These are phyloP conservation scores for Alternaria novae-zelandiae DNA, from an alignment of 2,329 filamentous ascomycete genomes.

Conservation along the genomic window DNA sequence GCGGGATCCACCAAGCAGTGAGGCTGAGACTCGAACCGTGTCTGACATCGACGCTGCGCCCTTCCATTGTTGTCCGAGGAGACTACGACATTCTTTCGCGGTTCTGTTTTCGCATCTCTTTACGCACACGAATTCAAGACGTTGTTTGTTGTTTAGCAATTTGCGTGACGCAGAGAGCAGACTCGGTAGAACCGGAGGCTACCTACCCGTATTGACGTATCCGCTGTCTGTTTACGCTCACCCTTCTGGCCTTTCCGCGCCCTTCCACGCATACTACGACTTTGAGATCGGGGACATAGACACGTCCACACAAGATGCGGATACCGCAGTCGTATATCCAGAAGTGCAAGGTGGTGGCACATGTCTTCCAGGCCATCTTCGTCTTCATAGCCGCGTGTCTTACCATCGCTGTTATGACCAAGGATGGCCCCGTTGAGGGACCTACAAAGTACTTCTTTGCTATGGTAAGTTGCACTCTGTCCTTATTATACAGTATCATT, in stretches of 20 bases:
- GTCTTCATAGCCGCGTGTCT: conserved; percentile 66
- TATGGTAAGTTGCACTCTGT: conserved; percentile 54
- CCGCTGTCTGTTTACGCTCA: conserved; percentile 2
- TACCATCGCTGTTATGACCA: conserved; percentile 64
- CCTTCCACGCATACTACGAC: not conserved
- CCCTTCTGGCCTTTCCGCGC: not conserved
- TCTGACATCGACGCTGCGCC: not conserved
- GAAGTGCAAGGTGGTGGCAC: conserved; percentile 62
- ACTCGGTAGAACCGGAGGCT: not conserved
- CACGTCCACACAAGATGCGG: conserved; percentile 45
- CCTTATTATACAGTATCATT: not conserved
- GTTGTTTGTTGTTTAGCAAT: not conserved
- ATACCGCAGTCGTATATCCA: conserved; percentile 57
- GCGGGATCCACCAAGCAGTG: conserved; percentile 15
- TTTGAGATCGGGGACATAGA: not conserved
- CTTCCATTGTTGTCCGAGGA: not conserved
- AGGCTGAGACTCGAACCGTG: conserved; percentile 21
- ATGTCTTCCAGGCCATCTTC: conserved; percentile 60
- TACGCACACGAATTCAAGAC: not conserved
- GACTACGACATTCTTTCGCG: not conserved
- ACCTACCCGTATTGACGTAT: not conserved
- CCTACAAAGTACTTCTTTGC: conserved; percentile 64
- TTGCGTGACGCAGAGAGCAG: not conserved
- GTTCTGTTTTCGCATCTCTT: not conserved
- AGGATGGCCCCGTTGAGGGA: conserved; percentile 60